These are phyloP conservation scores for Saccharomycopsis malanga DNA, from an alignment of 805 yeast species.

Conservation along the genomic window DNA sequence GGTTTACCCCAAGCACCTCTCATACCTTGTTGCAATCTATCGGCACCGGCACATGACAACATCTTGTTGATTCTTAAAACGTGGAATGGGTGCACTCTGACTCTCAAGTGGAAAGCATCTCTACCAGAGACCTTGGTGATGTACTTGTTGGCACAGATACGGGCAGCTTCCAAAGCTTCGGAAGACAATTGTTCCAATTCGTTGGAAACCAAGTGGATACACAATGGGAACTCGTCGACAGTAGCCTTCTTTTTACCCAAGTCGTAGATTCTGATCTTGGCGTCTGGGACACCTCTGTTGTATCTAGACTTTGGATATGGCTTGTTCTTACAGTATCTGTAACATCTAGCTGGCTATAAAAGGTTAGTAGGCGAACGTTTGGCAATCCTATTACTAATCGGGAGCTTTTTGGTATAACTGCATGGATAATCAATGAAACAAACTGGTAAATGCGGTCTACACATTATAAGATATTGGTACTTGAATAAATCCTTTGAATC, in stretches of 20 bases:
- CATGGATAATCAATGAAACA: too few species aligned
- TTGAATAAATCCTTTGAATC: too few species aligned
- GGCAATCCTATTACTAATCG: too few species aligned
- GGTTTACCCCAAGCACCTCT: conserved; percentile 99
- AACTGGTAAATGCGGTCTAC: too few species aligned
- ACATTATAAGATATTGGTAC: too few species aligned
- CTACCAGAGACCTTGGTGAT: conserved; percentile 96
- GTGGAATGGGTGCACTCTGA: conserved; percentile 99
- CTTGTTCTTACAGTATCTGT: conserved; percentile 99
- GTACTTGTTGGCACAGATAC: conserved; percentile 99
- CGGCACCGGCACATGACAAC: conserved; percentile 99
- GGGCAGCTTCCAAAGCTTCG: conserved; percentile 99
- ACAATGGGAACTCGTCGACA: conserved; percentile 99
- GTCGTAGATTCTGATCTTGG: conserved; percentile 98
- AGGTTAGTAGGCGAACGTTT: conserved; percentile 6
- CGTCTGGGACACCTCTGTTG: conserved; percentile 99
- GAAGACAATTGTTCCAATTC: conserved; percentile 99
- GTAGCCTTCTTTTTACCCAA: conserved; percentile 99
- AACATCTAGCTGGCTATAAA: conserved; percentile 92
- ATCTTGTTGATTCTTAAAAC: conserved; percentile 99
- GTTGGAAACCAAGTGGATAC: conserved; percentile 98
- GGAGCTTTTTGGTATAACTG: too few species aligned
- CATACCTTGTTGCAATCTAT: conserved; percentile 99
- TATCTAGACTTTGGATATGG: conserved; percentile 99
- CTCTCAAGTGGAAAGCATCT: conserved; percentile 99